These are phyloP conservation scores for Maudiozyma pseudohumilis DNA, from an alignment of 805 yeast species.

Conservation along the genomic window DNA sequence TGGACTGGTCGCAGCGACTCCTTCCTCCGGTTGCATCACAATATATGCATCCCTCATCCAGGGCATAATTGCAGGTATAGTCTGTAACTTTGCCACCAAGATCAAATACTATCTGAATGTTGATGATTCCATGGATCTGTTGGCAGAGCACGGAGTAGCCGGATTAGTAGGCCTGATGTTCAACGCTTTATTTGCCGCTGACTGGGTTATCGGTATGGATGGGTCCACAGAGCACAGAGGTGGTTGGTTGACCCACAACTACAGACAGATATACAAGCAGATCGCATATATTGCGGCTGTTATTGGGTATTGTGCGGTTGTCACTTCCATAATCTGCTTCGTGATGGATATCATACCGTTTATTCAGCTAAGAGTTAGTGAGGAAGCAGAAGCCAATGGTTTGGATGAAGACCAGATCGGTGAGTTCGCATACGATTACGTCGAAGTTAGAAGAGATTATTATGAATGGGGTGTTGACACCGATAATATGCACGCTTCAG, in stretches of 20 bases:
- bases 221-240: conserved; percentile 77
- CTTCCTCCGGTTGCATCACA: conserved; percentile 85
- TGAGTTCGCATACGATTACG: conserved; percentile 97
- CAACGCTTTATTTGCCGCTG: conserved; percentile 79
- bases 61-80: conserved; percentile 70
- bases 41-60: conserved; percentile 82
- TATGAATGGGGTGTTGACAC: conserved; percentile 37
- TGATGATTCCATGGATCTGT: conserved; percentile 88
- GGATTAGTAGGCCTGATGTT: conserved; percentile 86
- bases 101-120: conserved; percentile 70
- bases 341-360: conserved; percentile 74
- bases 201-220: conserved; percentile 84
- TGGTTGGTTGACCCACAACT: conserved; percentile 88
- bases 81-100: conserved; percentile 85
- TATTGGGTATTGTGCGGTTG: conserved; percentile 61
- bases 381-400: conserved; percentile 79
- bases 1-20: conserved; percentile 95
- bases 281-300: conserved; percentile 72
- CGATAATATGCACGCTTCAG: conserved; percentile 12
- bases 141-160: conserved; percentile 98
- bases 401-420: conserved; percentile 96
- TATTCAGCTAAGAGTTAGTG: conserved; percentile 66
- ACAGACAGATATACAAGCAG: conserved; percentile 85
- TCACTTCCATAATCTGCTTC: conserved; percentile 68
- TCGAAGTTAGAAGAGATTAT: conserved; percentile 90